These are phyloP conservation scores for Lactarius psammicola DNA, from an alignment of 768 basidiomycete species.

Conservation along the genomic window DNA sequence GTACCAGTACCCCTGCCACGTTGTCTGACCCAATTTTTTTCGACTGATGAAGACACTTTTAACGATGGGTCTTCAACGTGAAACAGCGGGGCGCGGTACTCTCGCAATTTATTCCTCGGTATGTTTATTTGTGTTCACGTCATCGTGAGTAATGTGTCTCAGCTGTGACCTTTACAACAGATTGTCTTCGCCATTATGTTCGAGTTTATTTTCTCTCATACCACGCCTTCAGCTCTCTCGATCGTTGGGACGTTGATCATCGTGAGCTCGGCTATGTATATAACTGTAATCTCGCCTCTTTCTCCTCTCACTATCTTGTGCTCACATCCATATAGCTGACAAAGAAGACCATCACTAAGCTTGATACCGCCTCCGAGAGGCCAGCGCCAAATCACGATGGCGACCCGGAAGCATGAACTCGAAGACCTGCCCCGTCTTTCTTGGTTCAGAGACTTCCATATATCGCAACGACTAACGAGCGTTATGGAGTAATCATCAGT, in stretches of 20 bases:
- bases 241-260: slow-evolving; percentile 65
- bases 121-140: slow-evolving; percentile 22
- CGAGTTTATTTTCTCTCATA: slow-evolving; percentile 64
- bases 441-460: no score
- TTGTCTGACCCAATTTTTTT: background rate
- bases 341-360: slow-evolving; percentile 17
- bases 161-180: slow-evolving; percentile 34
- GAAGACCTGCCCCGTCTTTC: background rate
- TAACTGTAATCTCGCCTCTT: slow-evolving; percentile 46
- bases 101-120: slow-evolving; percentile 61
- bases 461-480: background rate
- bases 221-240: slow-evolving; percentile 56
- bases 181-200: slow-evolving; percentile 65
- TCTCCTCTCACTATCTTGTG: background rate
- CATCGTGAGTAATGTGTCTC: background rate
- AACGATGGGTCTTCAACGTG: slow-evolving; percentile 61
- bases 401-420: background rate
- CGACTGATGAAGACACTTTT: slow-evolving; percentile 45
- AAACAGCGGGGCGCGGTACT: slow-evolving; percentile 61
- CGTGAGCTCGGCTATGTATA: slow-evolving; percentile 57
- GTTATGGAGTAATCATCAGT: background rate
- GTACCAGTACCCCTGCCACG: no score
- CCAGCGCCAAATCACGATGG: background rate
- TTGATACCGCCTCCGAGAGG: background rate
- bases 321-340: slow-evolving; percentile 27